These are phyloP conservation scores for Phaeosphaeriaceae sp. DNA, from an alignment of 2,329 filamentous ascomycete genomes.

Conservation along the genomic window DNA sequence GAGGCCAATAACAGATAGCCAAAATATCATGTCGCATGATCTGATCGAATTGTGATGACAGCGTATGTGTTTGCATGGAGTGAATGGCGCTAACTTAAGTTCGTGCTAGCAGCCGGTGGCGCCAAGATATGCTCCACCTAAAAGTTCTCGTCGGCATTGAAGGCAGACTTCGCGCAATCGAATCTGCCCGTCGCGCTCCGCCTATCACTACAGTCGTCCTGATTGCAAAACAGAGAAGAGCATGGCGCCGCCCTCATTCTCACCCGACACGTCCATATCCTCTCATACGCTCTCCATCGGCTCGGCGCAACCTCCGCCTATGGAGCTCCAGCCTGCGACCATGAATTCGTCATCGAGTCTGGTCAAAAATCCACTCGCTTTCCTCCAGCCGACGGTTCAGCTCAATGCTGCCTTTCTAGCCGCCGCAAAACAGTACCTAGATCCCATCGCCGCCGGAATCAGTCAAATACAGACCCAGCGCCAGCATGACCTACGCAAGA, in stretches of 20 bases:
- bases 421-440: constrained; percentile 80
- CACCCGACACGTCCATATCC: constrained; percentile 48
- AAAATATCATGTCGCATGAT: background rate
- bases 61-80: too few relatives aligned
- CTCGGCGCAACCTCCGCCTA: constrained; percentile 44
- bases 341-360: constrained; percentile 65
- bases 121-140: constrained; percentile 5
- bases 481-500: constrained; percentile 72
- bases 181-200: background rate
- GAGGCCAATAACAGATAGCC: background rate
- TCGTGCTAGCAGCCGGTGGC: background rate
- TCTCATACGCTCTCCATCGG: constrained; percentile 49
- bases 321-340: constrained; percentile 38
- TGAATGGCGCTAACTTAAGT: background rate
- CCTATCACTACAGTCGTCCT: background rate
- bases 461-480: constrained; percentile 74
- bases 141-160: constrained; percentile 12
- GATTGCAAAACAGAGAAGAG: constrained; percentile 11
- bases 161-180: constrained; percentile 1
- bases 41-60: background rate
- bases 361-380: constrained; percentile 70
- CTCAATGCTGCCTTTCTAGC: constrained; percentile 74
- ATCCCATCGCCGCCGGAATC: constrained; percentile 76
- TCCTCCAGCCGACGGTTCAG: constrained; percentile 74
- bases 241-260: constrained; percentile 45